Percentiles rank a stretch among this genome's conserved stretches.
phyloP scores from a whole-genome alignment of 257 asterid genomes.

The Dorcoceras hygrometricum region DNA sequence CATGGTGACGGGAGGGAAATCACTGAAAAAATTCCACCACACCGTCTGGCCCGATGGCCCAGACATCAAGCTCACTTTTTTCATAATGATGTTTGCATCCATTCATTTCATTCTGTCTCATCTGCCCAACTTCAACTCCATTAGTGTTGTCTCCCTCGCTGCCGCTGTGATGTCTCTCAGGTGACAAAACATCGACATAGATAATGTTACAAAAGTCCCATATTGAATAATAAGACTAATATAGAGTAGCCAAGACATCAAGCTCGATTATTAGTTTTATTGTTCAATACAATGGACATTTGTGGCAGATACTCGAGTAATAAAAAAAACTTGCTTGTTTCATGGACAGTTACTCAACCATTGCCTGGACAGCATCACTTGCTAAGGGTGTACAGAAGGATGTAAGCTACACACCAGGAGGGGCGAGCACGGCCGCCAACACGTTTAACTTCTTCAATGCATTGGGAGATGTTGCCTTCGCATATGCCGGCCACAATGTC shows the following conservation, averaged over 20 bases:
- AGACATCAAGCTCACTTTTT: constrained; percentile 38
- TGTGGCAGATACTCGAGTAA: no score
- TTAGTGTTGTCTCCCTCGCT: constrained; percentile 37
- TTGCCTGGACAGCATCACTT: constrained; percentile 39
- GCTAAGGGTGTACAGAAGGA: constrained; percentile 5
- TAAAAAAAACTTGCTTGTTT: neutral
- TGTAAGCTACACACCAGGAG: constrained; percentile 29
- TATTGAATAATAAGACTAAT: no score
- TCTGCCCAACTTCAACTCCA: constrained; percentile 49
- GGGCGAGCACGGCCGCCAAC: constrained; percentile 12
- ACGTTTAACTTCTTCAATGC: constrained; percentile 41
- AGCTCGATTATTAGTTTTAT: no score
- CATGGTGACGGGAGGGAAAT: constrained; percentile 52
- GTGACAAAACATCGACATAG: constrained; percentile 13
- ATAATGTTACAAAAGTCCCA: no score
- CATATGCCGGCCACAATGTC: constrained; percentile 51
- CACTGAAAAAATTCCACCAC: constrained; percentile 34
- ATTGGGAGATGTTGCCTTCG: constrained; percentile 43
- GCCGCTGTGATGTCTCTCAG: constrained; percentile 48
- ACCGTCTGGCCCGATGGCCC: constrained; percentile 30
- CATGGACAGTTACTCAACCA: constrained; percentile 35
- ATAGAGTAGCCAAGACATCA: no score
- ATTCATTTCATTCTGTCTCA: constrained; percentile 40
- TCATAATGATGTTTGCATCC: constrained; percentile 39
- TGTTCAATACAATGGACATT: no score